Conservation (phyloP, 805 yeast genomes). For the Myxozyma mucilagina region DNA sequence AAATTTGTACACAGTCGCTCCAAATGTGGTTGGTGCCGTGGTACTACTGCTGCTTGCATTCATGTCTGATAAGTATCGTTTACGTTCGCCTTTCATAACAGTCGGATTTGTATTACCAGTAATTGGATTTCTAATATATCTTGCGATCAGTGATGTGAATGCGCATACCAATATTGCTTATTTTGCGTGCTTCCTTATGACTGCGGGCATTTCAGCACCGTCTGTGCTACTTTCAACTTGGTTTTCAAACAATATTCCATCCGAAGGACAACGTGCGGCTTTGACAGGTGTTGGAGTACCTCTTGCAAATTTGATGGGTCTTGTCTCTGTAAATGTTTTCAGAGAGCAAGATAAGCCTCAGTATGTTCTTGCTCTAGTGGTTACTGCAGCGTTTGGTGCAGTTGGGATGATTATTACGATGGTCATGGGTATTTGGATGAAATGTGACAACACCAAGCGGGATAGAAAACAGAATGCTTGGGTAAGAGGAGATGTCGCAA, state of each 20-base stretch:
- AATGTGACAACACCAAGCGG: constrained; percentile 47
- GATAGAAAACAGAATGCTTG: constrained; percentile 46
- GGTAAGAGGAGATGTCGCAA: constrained; percentile 47
- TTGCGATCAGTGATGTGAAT: constrained; percentile 49
- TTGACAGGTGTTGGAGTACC: constrained; percentile 54
- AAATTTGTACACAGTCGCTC: constrained; percentile 63
- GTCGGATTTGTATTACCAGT: constrained; percentile 46
- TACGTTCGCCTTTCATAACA: constrained; percentile 46
- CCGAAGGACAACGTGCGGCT: constrained; percentile 49
- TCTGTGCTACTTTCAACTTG: constrained; percentile 54
- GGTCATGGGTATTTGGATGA: constrained; percentile 43
- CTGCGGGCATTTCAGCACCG: constrained; percentile 52
- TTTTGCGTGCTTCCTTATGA: constrained; percentile 50
- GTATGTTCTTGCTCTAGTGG: constrained; percentile 53
- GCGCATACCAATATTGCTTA: constrained; percentile 46
- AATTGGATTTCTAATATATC: constrained; percentile 51
- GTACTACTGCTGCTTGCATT: constrained; percentile 45
- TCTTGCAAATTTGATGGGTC: constrained; percentile 58
- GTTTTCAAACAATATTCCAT: constrained; percentile 53
- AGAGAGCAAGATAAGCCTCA: constrained; percentile 54
- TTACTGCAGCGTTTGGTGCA: constrained; percentile 50
- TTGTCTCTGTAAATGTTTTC: constrained; percentile 55
- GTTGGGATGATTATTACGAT: constrained; percentile 45
- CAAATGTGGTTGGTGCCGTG: constrained; percentile 52
- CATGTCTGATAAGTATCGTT: constrained; percentile 45